These are phyloP conservation scores for Pseudonitzschia pungens DNA, from an alignment of 108 stramenopile genomes.

Conservation along the genomic window DNA sequence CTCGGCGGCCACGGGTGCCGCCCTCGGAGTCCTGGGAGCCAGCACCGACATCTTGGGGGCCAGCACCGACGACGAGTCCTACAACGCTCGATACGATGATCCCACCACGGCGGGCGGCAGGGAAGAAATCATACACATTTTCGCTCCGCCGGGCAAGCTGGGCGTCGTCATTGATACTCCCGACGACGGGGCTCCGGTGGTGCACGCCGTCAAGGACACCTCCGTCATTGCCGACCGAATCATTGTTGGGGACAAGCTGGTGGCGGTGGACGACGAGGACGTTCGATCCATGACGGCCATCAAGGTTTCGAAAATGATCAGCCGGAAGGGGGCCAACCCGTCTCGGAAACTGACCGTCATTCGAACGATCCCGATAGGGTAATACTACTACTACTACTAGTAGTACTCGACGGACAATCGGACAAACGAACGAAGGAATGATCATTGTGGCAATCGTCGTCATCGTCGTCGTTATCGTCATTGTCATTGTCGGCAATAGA, in stretches of 20 bases:
- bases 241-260: conserved; percentile 83
- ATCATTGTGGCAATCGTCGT: too few relatives aligned
- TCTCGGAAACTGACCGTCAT: conserved; percentile 79
- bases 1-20: conserved; percentile 50
- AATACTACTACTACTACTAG: too few relatives aligned
- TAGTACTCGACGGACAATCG: too few relatives aligned
- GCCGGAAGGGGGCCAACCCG: conserved; percentile 76
- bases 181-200: conserved; percentile 80
- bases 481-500: too few relatives aligned
- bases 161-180: conserved; percentile 92
- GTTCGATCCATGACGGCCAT: conserved; percentile 88
- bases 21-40: conserved; percentile 43
- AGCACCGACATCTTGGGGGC: too few relatives aligned
- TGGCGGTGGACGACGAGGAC: conserved; percentile 88
- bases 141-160: conserved; percentile 85
- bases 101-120: conserved; percentile 35
- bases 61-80: conserved; percentile 32
- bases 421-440: too few relatives aligned
- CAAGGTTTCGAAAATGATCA: conserved; percentile 85
- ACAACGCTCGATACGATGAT: conserved; percentile 22
- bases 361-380: conserved; percentile 39
- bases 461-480: too few relatives aligned
- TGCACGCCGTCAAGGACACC: conserved; percentile 86
- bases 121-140: conserved; percentile 74
- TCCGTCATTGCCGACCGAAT: conserved; percentile 78